Conservation (phyloP, 2,329 filamentous ascomycete genomes). For the Aspergillus glaucus region DNA sequence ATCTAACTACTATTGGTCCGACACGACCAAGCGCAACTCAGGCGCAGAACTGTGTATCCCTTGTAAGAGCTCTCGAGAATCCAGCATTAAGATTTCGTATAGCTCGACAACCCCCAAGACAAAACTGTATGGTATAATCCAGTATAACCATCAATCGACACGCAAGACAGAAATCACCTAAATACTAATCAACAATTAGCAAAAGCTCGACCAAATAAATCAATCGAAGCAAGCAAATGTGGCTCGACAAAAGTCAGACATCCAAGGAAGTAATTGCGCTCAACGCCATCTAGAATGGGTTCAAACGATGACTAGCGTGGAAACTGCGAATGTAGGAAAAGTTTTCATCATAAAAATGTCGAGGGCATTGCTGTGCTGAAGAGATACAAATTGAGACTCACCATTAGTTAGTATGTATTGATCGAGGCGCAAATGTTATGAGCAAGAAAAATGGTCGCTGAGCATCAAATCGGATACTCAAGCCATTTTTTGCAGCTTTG, state of each 20-base stretch:
- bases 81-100: neutral
- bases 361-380: neutral
- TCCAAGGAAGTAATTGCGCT: conserved; percentile 12
- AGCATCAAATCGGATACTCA: neutral
- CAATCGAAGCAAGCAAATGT: neutral
- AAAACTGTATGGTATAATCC: neutral
- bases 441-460: neutral
- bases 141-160: neutral
- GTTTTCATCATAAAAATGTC: conserved; percentile 5
- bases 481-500: neutral
- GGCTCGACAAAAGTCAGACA: conserved; percentile 5
- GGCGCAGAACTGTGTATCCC: neutral
- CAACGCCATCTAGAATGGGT: conserved; percentile 9
- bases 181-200: conserved; percentile 1
- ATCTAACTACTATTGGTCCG: neutral
- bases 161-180: neutral
- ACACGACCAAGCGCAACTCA: neutral
- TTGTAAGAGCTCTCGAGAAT: neutral
- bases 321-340: conserved; percentile 14
- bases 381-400: neutral
- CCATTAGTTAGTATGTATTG: neutral
- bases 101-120: neutral
- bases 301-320: conserved; percentile 11
- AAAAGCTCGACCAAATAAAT: neutral
- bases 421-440: too few species aligned